Percentiles rank a stretch among this genome's conserved stretches.
phyloP scores from a whole-genome alignment of 164 flowering plant genomes.

The Hamamelis virginiana region DNA sequence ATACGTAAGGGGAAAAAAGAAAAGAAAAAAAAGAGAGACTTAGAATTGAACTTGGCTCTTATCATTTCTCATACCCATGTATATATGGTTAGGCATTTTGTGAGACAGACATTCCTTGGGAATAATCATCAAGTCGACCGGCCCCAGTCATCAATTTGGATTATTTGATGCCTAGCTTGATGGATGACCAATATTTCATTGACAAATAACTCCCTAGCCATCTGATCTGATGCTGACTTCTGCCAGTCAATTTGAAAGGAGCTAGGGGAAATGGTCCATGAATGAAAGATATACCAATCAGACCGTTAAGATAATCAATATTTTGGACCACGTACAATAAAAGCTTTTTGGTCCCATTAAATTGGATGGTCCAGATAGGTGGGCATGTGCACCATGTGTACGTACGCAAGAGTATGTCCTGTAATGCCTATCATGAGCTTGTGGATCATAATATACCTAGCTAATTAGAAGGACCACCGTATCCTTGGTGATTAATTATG shows the following conservation, averaged over 20 bases:
- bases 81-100: too few relatives aligned
- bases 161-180: not conserved
- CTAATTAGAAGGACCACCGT: too few relatives aligned
- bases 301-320: not conserved
- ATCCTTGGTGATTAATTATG: not conserved
- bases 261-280: not conserved
- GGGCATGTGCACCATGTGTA: too few relatives aligned
- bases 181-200: not conserved
- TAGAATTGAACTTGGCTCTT: too few relatives aligned
- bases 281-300: not conserved
- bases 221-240: not conserved
- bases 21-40: too few relatives aligned
- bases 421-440: conserved; percentile 11
- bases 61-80: too few relatives aligned
- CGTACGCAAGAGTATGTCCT: not conserved
- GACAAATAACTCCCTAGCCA: not conserved
- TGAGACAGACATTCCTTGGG: not conserved
- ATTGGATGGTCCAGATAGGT: not conserved
- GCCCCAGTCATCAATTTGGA: not conserved
- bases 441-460: conserved; percentile 10
- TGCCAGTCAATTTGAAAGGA: not conserved
- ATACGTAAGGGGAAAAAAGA: too few relatives aligned
- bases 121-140: not conserved
- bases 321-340: conserved; percentile 4
- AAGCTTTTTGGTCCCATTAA: not conserved